phyloP scores from a whole-genome alignment of 768 basidiomycete genomes.

The Saitozyma podzolica region DNA sequence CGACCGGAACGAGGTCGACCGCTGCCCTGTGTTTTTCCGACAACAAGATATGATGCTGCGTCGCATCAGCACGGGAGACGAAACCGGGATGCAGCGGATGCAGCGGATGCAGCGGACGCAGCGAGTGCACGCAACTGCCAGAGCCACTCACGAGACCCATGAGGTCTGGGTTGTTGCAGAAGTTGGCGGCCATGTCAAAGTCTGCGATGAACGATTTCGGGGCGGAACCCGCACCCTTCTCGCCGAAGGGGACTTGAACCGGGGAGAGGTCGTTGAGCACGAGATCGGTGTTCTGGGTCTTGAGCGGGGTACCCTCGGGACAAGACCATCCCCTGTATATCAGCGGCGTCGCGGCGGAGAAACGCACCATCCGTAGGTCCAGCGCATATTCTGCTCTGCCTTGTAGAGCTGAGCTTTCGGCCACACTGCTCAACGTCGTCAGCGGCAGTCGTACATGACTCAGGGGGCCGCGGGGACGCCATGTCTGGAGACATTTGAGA shows the following conservation, averaged over 20 bases:
- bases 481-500: background rate
- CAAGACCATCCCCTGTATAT: conserved; percentile 34
- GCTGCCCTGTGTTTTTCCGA: conserved; percentile 22
- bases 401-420: conserved; percentile 31
- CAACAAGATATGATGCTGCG: conserved; percentile 33
- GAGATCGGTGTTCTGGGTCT: conserved; percentile 34
- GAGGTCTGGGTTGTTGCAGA: conserved; percentile 35
- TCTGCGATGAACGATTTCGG: conserved; percentile 39
- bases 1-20: conserved; percentile 21
- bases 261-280: conserved; percentile 30
- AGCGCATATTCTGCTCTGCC: conserved; percentile 40
- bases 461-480: background rate
- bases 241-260: background rate
- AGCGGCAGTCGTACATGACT: background rate
- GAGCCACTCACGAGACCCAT: conserved; percentile 26
- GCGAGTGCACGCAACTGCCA: background rate
- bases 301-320: conserved; percentile 35
- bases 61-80: background rate
- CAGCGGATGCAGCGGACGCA: background rate
- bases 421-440: conserved; percentile 22
- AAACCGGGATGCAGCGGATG: background rate
- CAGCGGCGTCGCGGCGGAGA: background rate
- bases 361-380: conserved; percentile 42
- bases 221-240: background rate
- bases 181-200: conserved; percentile 31